phyloP scores from a whole-genome alignment of 2,329 filamentous ascomycete genomes.

The Septoria linicola region DNA sequence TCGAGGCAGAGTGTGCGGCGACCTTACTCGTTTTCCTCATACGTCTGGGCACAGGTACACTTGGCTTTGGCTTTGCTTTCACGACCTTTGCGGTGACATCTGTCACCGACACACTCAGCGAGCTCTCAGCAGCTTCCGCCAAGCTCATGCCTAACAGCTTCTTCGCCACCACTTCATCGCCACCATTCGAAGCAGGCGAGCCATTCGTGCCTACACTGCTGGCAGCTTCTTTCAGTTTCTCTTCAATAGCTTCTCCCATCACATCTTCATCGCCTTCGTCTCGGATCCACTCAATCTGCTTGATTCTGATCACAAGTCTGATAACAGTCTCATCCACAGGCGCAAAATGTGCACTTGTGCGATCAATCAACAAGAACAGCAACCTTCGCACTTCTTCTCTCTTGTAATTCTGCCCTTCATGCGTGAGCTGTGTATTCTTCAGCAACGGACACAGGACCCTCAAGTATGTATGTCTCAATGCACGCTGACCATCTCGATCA shows the following conservation, averaged over 20 bases:
- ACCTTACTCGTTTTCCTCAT: conserved; percentile 39
- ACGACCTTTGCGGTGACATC: conserved; percentile 69
- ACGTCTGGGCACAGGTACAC: conserved; percentile 75
- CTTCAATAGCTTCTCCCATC: conserved; percentile 30
- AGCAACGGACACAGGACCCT: conserved; percentile 88
- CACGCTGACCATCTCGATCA: conserved; percentile 37
- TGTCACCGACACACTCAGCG: conserved; percentile 66
- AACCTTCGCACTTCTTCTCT: conserved; percentile 77
- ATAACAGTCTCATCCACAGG: conserved; percentile 78
- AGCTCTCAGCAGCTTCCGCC: conserved; percentile 67
- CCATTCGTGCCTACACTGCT: conserved; percentile 26
- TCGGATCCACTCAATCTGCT: conserved; percentile 40
- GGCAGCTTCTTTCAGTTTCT: conserved; percentile 23
- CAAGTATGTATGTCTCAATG: conserved; percentile 87
- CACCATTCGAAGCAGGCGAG: not conserved
- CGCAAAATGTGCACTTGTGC: conserved; percentile 64
- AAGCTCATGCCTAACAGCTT: conserved; percentile 71
- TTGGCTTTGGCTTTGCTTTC: conserved; percentile 79
- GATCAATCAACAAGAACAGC: conserved; percentile 62
- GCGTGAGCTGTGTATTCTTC: conserved; percentile 83
- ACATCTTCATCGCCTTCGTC: conserved; percentile 36
- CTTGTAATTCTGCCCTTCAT: conserved; percentile 83
- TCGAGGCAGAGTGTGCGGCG: not conserved
- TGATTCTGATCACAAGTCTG: conserved; percentile 72
- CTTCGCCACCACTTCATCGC: conserved; percentile 39